A percentile compares a stretch with the other conserved stretches of the same genome.
phyloP scores from a whole-genome alignment of 805 yeast species.

The Pichia scutulata region DNA sequence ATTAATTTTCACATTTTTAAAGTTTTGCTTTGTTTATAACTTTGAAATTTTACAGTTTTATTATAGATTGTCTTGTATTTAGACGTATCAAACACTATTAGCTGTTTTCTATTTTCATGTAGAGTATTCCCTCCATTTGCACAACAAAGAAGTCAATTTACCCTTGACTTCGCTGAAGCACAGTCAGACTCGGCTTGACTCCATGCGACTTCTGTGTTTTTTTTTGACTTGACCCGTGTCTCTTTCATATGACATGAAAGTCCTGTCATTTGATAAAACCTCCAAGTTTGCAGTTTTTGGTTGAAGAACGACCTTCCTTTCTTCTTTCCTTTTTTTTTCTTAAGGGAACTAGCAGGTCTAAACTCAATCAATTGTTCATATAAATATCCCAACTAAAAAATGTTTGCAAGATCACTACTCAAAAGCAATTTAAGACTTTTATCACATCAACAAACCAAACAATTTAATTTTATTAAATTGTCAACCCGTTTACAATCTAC shows the following conservation, averaged over 20 bases:
- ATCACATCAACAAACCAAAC: conserved; percentile 3
- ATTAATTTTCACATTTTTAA: too few relatives aligned
- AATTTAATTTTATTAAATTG: conserved; percentile 8
- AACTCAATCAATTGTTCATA: background rate
- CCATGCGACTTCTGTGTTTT: too few relatives aligned
- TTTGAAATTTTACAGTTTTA: background rate
- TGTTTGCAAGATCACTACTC: conserved; percentile 12
- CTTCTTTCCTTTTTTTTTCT: background rate
- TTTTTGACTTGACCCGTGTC: too few relatives aligned
- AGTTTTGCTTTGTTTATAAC: background rate
- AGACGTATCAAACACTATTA: background rate
- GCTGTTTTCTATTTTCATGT: too few relatives aligned
- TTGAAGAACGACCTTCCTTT: background rate
- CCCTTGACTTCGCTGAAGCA: too few relatives aligned
- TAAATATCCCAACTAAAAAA: background rate
- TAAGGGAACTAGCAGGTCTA: background rate
- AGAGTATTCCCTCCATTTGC: too few relatives aligned
- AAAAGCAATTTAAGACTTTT: conserved; percentile 5
- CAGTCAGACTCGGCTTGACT: too few relatives aligned
- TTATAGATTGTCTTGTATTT: background rate
- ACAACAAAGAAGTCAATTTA: too few relatives aligned
- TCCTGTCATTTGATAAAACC: background rate
- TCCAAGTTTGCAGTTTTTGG: background rate
- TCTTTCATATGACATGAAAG: background rate
- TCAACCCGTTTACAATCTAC: conserved; percentile 15